These are phyloP conservation scores for Fusarium subtropicale DNA, from an alignment of 2,329 filamentous ascomycete species.

Conservation along the genomic window DNA sequence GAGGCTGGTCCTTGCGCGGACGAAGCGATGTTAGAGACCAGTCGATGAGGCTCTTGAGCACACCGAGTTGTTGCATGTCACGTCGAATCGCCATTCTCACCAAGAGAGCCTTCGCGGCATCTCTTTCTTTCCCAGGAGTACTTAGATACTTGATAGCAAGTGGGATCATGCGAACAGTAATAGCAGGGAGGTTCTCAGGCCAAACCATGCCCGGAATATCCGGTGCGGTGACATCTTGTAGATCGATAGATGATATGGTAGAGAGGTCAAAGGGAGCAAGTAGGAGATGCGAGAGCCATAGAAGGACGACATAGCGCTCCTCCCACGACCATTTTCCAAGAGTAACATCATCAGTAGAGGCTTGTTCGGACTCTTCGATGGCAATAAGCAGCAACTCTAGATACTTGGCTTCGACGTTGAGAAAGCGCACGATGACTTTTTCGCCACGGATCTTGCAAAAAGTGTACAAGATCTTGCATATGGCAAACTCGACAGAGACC, in stretches of 20 bases:
- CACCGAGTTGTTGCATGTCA: conserved; percentile 85
- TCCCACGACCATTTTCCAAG: conserved; percentile 76
- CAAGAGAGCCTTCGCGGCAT: conserved; percentile 85
- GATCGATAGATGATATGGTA: conserved; percentile 77
- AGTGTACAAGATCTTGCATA: conserved; percentile 84
- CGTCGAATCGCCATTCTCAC: conserved; percentile 84
- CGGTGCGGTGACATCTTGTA: conserved; percentile 59
- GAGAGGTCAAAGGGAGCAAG: conserved; percentile 90
- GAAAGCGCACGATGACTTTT: conserved; percentile 90
- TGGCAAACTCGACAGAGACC: conserved; percentile 72
- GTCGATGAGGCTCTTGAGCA: conserved; percentile 74
- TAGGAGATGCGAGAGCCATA: conserved; percentile 88
- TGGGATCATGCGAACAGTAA: conserved; percentile 76
- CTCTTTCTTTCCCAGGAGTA: conserved; percentile 85
- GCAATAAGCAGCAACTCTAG: conserved; percentile 83
- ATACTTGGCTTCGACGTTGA: conserved; percentile 89
- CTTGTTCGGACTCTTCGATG: conserved; percentile 70
- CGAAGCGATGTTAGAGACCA: conserved; percentile 76
- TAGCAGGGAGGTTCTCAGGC: conserved; percentile 71
- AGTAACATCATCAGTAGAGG: conserved; percentile 31
- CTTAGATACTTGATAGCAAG: conserved; percentile 78
- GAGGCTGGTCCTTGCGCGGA: conserved; percentile 52
- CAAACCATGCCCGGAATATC: conserved; percentile 64
- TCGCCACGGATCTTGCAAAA: conserved; percentile 95
- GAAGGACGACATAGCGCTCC: conserved; percentile 84